Evolutionary conservation across 768 basidiomycete genomes (phyloP), one percentile per base, ranked within the genome.

Genomic region (Amanita polypyramis): DNA sequence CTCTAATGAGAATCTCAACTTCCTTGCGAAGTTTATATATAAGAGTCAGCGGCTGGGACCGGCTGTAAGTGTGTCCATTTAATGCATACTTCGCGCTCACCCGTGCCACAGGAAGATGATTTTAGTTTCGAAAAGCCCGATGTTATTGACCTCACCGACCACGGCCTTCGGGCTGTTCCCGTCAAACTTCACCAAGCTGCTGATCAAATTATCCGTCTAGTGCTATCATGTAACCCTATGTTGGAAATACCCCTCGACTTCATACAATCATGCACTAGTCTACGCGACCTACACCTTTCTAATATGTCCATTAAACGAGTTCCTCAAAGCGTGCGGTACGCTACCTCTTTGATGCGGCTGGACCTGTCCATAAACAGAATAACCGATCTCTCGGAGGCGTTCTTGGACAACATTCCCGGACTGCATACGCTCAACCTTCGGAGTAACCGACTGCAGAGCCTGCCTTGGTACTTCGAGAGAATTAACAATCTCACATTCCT

Each of bases 181-280:
- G 82, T 95, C 55, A 70, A 80, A 50, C 72, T 97, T 10, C 85
- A 99, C 62, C 75, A 78, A 46, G 80, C 90, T 51, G 92, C 93
- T 1, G 81, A 85, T 54, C 76, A 77, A 20, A 93, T 99, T 57
- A 70, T 87, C 50, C 81, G 75, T 34, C 82, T 98, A 50, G 88
- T 86, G 51, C 76, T 98, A 11, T 95, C 92, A 3, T 80, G 88
- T 37, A 99, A 98, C 60, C 92, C 94, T 2, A 90, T 95, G 78
- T 76, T 94, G 47, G 94, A 98, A 62, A 85, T 98, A 30, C 96
- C 95, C 0, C 80, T 91, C 43, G 96, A 98, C 65, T 99, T 99
- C 60, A 84, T 96, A 49, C 89, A 96, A 63, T 79, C 84, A 4
- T 95, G 92, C 59, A 77, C 77, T 1, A 76, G 72, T 4, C 76